Conservation (phyloP, 2,329 filamentous ascomycete genomes). For the Stagonosporopsis chrysanthemi region DNA sequence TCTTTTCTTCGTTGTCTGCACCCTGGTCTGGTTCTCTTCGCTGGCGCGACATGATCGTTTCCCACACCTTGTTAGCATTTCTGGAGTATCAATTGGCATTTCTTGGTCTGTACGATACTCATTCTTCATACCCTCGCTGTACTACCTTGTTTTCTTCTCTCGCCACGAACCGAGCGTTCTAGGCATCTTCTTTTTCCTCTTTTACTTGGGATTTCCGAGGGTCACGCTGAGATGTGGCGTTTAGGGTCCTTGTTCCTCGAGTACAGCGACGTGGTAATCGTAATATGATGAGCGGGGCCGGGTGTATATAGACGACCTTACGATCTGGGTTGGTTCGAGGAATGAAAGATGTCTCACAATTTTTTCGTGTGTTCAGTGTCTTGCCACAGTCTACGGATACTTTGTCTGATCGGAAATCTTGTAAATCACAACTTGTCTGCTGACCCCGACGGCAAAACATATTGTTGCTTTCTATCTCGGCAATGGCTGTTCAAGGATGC, state of each 20-base stretch:
- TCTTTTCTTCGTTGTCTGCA: not conserved
- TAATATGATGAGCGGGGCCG: conserved; percentile 9
- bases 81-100: conserved; percentile 18
- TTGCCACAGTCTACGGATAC: no score
- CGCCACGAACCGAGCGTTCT: not conserved
- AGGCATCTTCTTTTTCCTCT: not conserved
- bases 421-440: no score
- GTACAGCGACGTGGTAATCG: conserved; percentile 21
- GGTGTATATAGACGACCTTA: conserved; percentile 17
- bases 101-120: conserved; percentile 21
- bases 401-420: no score
- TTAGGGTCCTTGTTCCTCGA: not conserved
- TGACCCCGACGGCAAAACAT: no score
- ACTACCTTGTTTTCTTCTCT: conserved; percentile 18
- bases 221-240: conserved; percentile 2
- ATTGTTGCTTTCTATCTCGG: no score
- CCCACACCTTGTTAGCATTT: conserved; percentile 13
- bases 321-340: not conserved
- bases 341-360: not conserved
- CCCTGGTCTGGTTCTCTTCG: not conserved
- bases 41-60: not conserved
- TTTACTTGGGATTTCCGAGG: not conserved
- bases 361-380: no score
- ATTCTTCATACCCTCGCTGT: conserved; percentile 34
- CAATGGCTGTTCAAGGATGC: no score